Evolutionary conservation across 2,329 filamentous ascomycete genomes (phyloP).

Genomic region (Parastagonospora avenae): DNA sequence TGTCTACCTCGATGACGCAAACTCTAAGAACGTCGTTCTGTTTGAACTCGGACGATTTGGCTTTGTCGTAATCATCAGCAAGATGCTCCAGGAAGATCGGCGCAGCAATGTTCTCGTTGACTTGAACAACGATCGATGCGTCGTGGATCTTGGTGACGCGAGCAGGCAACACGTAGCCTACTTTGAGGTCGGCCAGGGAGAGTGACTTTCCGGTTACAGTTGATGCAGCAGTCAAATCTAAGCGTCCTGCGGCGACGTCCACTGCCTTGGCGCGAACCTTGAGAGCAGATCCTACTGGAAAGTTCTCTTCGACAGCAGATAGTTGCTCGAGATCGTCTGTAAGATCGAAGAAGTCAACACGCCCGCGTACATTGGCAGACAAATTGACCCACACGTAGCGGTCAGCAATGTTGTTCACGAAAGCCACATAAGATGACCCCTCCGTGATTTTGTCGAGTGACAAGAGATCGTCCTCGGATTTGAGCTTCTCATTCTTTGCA

Average conservation of each 20-base stretch:
- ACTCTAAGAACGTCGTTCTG: slow-evolving; percentile 89
- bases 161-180: slow-evolving; percentile 81
- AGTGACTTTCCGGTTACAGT: slow-evolving; percentile 62
- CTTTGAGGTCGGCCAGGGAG: slow-evolving; percentile 72
- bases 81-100: slow-evolving; percentile 83
- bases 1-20: slow-evolving; percentile 81
- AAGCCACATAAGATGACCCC: slow-evolving; percentile 76
- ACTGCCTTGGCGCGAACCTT: slow-evolving; percentile 78
- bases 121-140: slow-evolving; percentile 80
- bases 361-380: slow-evolving; percentile 83
- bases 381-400: slow-evolving; percentile 89
- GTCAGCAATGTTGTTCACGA: slow-evolving; percentile 85
- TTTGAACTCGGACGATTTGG: slow-evolving; percentile 73
- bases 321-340: slow-evolving; percentile 84
- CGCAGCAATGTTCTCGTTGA: slow-evolving; percentile 79
- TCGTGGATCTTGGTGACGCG: slow-evolving; percentile 86
- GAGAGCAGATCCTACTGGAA: slow-evolving; percentile 88
- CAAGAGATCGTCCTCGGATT: slow-evolving; percentile 65
- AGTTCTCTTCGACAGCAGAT: slow-evolving; percentile 75
- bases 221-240: slow-evolving; percentile 84
- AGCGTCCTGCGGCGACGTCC: slow-evolving; percentile 71
- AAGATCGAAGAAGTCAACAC: slow-evolving; percentile 80
- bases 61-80: slow-evolving; percentile 82
- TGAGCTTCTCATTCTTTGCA: slow-evolving; percentile 66
- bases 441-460: slow-evolving; percentile 73